A percentile compares a stretch with the other conserved stretches of the same genome.
These are phyloP conservation scores for Magnaporthiopsis incrustans DNA, from an alignment of 2,329 filamentous ascomycete genomes.

Conservation along the genomic window DNA sequence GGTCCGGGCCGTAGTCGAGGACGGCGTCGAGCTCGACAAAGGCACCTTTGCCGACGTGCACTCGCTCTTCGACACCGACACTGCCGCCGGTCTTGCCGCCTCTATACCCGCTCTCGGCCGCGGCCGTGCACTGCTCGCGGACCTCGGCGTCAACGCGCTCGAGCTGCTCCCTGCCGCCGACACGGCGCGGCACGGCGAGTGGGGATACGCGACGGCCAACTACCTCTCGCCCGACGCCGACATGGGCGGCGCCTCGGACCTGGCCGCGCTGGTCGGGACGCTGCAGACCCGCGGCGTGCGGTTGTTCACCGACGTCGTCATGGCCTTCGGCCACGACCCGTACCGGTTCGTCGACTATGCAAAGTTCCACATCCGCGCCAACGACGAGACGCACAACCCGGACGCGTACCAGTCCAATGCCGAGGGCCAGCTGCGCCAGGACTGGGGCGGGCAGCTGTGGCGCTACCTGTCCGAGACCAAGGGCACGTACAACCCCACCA, in stretches of 20 bases:
- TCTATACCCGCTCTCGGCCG: slow-evolving; percentile 7
- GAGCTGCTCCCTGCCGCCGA: slow-evolving; percentile 18
- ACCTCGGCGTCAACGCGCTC: slow-evolving; percentile 19
- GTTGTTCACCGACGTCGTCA: slow-evolving; percentile 17
- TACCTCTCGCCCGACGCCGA: slow-evolving; percentile 18
- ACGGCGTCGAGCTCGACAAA: slow-evolving; percentile 13
- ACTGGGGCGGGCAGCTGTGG: slow-evolving; percentile 16
- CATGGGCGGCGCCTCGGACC: slow-evolving; percentile 14
- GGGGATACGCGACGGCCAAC: slow-evolving; percentile 18
- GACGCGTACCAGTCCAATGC: slow-evolving; percentile 18
- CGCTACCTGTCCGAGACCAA: slow-evolving; percentile 12
- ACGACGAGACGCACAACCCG: slow-evolving; percentile 14
- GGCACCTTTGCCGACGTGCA: slow-evolving; percentile 17
- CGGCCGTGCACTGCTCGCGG: slow-evolving; percentile 12
- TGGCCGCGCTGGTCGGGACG: slow-evolving; percentile 12
- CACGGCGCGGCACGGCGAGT: slow-evolving; percentile 14
- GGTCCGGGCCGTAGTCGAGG: slow-evolving; percentile 12
- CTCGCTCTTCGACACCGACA: slow-evolving; percentile 13
- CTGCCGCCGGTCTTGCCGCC: slow-evolving; percentile 9
- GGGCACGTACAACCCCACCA: slow-evolving; percentile 14
- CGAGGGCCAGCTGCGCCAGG: slow-evolving; percentile 11
- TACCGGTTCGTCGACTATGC: slow-evolving; percentile 14
- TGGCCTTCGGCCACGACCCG: slow-evolving; percentile 18
- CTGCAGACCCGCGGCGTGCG: slow-evolving; percentile 13
- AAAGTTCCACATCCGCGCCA: slow-evolving; percentile 16